Conservation (phyloP, 768 basidiomycete genomes). For the Chalciporus sphaerocephalus region DNA sequence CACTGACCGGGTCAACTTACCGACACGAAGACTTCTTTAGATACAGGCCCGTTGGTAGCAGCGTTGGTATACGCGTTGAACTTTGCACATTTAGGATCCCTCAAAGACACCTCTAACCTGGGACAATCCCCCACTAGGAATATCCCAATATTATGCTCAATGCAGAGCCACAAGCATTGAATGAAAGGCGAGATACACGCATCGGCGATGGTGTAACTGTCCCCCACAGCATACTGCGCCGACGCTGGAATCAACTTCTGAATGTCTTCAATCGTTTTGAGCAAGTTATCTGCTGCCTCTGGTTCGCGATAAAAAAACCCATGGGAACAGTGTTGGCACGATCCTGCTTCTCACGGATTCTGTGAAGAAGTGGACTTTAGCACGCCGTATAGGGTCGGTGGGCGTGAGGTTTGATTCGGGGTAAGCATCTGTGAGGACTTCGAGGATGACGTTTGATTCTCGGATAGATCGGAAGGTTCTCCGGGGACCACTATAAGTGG, state of each 20-base stretch:
- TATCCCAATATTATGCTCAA: conserved; percentile 48
- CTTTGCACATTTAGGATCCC: conserved; percentile 42
- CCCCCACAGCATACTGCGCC: conserved; percentile 33
- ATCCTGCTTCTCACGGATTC: conserved; percentile 47
- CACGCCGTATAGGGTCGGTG: conserved; percentile 48
- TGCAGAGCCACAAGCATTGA: conserved; percentile 39
- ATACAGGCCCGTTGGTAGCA: conserved; percentile 46
- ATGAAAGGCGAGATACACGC: conserved; percentile 56
- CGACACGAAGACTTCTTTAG: conserved; percentile 47
- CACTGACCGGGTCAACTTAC: conserved; percentile 32
- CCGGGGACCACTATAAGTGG: conserved; percentile 58
- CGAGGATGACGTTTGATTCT: conserved; percentile 57
- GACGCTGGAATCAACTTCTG: conserved; percentile 47
- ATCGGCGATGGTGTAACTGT: conserved; percentile 56
- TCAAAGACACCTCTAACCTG: conserved; percentile 39
- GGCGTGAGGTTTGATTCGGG: conserved; percentile 46
- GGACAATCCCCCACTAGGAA: conserved; percentile 46
- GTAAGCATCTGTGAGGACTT: conserved; percentile 58
- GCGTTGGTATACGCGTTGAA: conserved; percentile 45
- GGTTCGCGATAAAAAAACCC: conserved; percentile 36
- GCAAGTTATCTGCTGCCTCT: conserved; percentile 30
- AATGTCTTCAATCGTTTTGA: conserved; percentile 42
- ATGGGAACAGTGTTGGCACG: conserved; percentile 33
- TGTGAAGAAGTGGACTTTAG: conserved; percentile 57
- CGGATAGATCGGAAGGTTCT: conserved; percentile 51